These are phyloP conservation scores for Stylonectria norvegica DNA, from an alignment of 2,329 filamentous ascomycete species.

Conservation along the genomic window DNA sequence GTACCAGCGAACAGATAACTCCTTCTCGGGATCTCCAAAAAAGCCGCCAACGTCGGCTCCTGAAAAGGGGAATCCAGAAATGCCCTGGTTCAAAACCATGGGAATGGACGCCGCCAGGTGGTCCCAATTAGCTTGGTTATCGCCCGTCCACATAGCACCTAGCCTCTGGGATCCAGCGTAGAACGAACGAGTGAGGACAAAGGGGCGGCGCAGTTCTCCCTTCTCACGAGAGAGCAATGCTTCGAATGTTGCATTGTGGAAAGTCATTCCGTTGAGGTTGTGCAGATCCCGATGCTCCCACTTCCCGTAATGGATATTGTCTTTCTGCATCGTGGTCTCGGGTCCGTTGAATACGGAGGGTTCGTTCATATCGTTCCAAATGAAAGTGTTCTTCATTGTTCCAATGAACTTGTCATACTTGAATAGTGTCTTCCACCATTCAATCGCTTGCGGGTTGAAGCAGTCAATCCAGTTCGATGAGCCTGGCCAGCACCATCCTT, in stretches of 20 bases:
- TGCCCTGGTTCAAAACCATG: constrained; percentile 90
- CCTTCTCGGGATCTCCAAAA: constrained; percentile 93
- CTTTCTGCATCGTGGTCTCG: constrained; percentile 97
- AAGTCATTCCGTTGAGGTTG: constrained; percentile 92
- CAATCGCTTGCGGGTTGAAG: constrained; percentile 86
- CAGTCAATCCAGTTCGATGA: constrained; percentile 95
- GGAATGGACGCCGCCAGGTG: constrained; percentile 86
- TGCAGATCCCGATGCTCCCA: constrained; percentile 98
- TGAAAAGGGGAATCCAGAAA: constrained; percentile 88
- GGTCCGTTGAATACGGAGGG: constrained; percentile 98
- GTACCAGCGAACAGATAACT: constrained; percentile 91
- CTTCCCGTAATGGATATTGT: constrained; percentile 84
- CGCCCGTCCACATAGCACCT: constrained; percentile 97
- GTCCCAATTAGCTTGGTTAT: constrained; percentile 91
- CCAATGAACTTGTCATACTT: constrained; percentile 86
- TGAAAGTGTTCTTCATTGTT: constrained; percentile 78
- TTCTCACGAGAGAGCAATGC: constrained; percentile 81
- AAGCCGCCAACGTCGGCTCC: constrained; percentile 97
- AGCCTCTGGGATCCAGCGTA: constrained; percentile 86
- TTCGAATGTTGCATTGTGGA: constrained; percentile 90
- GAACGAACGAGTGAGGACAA: constrained; percentile 89
- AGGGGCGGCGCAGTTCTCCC: constrained; percentile 80
- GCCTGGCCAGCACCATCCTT: constrained; percentile 98
- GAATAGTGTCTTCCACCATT: constrained; percentile 91
- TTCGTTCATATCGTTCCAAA: constrained; percentile 99